Evolutionary conservation across 2,329 filamentous ascomycete genomes (phyloP), one percentile per base, ranked within the genome.

Genomic region (Apiospora malaysiana): DNA sequence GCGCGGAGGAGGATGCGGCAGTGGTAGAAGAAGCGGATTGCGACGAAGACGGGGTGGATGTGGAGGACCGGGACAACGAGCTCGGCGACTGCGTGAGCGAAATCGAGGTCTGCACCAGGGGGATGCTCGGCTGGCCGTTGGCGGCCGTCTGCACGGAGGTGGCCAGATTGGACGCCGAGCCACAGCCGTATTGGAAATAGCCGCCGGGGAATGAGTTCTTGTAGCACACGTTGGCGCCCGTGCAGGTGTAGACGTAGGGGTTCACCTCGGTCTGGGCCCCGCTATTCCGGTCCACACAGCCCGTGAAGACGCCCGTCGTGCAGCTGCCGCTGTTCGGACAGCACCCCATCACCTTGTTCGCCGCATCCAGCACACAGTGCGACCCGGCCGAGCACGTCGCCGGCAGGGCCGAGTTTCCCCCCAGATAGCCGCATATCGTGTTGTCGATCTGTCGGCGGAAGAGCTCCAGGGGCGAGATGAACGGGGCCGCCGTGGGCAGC

Each of bases 341-440:
- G 76, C 87, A 89, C 66, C 87, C 87, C 43, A 89, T 81, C n/a
- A 84, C 84, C 40, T 83, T 82, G 70, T 85, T 82, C 23, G 81
- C 79, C 25, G 81, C 78, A 72, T 89, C 87, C 59, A 87, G 79
- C 32, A 87, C 88, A 76, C 88, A 90, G 77, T 90, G 87, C 47
- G 87, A 89, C 45, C 88, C 88, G 0, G 84, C 82, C 40, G 83
- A 84, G 76, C 88, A 90, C 47, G 88, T 90, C 49, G 88, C 88
- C 2, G 88, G 86, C 42, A 89, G 78, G 32, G 79, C 78, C 0
- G 84, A 78, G 73, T 89, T 78, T 27, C 87, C 88, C 72, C 84
- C 85, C 75, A 90, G 83, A 78, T 85, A 90, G 56, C 88, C 88
- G 74, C 88, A 90, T 70, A 90, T 77, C 21, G 88, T 90, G 78